Evolutionary conservation across 768 basidiomycete genomes (phyloP), one percentile per base, ranked within the genome.

Genomic region (Tephrocybe sp.): DNA sequence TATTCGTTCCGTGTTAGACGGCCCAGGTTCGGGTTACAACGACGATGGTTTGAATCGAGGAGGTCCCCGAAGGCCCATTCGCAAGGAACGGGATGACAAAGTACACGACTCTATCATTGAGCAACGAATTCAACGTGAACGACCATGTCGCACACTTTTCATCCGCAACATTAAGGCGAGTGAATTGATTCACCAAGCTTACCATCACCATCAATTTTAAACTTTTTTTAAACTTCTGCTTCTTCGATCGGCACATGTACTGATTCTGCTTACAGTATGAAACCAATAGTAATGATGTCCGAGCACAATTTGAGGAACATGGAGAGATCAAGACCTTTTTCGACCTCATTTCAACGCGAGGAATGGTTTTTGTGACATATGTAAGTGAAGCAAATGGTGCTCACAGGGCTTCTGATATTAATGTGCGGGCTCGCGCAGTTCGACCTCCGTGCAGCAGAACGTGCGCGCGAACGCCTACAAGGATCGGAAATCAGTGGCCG

Each of bases 321-420:
- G 97, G 97, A 55, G 92, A 93, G 61, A 92, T 98, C 73, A 94
- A 93, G 71, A 94, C 91, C 1, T 98, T 95, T 67, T 98, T 98
- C 68, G 97, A 99, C 69, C 75, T 98, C 16, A 90, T 98, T 54
- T 80, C 84, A 41, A 95, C 89, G 9, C 80, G 97, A 52, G 97
- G 97, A n/a, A 97, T 99, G 91, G 89, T 98, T 12, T 99, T 99
- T 67, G 89, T 98, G 37, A 99, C 96, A 40, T 99, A 92, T 66
- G 97, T 98, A 72, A 81, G 96, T 82, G 41, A 37, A 30, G 19
- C 30, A 7, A 47, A 37, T 49, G 28, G 9, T 34, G 45, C 16
- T 43, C 30, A 15, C 37, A 27, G 34, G n/a, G n/a, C 40, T 24
- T 26, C 11, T 35, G 22, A 52, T 28, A 43, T 62, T 62, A 28